Base-by-base conservation (phyloP, 2,329 filamentous ascomycete species). In the Xylaria sp. region DNA sequence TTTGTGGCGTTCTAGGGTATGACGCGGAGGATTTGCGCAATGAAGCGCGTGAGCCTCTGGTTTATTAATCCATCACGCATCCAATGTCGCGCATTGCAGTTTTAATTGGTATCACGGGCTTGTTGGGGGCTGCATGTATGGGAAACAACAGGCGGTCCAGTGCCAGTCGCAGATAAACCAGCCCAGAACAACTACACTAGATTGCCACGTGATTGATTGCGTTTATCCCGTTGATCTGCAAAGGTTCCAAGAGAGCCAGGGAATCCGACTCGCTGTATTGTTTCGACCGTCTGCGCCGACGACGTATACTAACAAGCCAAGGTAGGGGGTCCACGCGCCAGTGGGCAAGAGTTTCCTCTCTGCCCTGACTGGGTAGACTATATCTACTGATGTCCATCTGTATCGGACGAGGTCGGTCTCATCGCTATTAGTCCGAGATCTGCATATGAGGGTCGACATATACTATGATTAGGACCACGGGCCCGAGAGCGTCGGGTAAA, bases 401-500 rank as follows among this genome's bases (percentile, higher is more conserved):
- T 52, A 60, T 72, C 72, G 72, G 69, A 64, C 70, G 73, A 76
- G 69, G 55, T 67, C 57, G 70, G 69, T 74, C 71, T 73, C 71
- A 70, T 73, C 73, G 65, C 73, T 66, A 70, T 72, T 71, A 70
- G 67, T 68, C 69, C 72, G 69, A 72, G 75, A 77, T 77, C 75
- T 75, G 70, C 76, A 72, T 75, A 71, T 69, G 67, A 74, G 76
- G 73, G 75, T 50, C 58, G 76, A 78, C 66, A 73, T 82, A 81
- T 81, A 76, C 73, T 71, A 55, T 55, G 52, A 37, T 72, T 46
- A 58, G 69, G 61, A 67, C 73, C 69, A 70, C 69, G 68, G 78
- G 73, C 74, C 75, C 75, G 72, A 75, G 74, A 46, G 71, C 62
- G 69, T 69, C 76, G 77, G 79, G 76, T 74, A 79, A 80, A 80